phyloP scores from a whole-genome alignment of 208 protist species.

The Entamoeba invadens region DNA sequence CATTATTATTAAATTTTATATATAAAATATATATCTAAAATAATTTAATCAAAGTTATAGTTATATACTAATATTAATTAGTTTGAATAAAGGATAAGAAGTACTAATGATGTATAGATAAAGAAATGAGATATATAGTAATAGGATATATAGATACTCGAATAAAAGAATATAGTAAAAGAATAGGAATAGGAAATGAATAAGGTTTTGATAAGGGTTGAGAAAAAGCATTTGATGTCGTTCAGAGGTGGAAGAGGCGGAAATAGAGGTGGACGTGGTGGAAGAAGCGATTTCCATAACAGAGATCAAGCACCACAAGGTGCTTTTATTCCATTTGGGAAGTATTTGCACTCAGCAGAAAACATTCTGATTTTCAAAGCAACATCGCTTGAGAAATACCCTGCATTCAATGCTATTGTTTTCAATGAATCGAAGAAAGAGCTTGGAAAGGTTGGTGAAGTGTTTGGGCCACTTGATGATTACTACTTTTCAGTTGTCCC shows the following conservation, averaged over 20 bases:
- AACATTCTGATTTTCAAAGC: neutral
- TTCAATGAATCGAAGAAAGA: neutral
- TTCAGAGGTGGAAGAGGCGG: neutral
- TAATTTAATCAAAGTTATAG: too few relatives aligned
- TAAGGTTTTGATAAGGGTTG: too few relatives aligned
- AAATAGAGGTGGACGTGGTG: neutral
- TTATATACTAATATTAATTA: too few relatives aligned
- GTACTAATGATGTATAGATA: too few relatives aligned
- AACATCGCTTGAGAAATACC: neutral
- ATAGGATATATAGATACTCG: too few relatives aligned
- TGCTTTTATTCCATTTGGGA: neutral
- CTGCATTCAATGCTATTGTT: neutral
- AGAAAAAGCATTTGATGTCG: too few relatives aligned
- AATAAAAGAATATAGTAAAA: too few relatives aligned
- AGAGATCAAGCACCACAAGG: neutral
- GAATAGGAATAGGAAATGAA: too few relatives aligned
- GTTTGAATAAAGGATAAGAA: too few relatives aligned
- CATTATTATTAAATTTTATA: too few relatives aligned
- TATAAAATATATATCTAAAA: too few relatives aligned
- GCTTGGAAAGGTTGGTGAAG: neutral
- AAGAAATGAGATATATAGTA: too few relatives aligned
- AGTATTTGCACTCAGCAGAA: neutral
- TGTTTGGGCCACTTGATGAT: neutral
- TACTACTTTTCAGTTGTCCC: neutral
- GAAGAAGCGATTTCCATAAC: neutral